Conservation (phyloP, 192 early-diverging fungal species). For the Linnemannia zychae region DNA sequence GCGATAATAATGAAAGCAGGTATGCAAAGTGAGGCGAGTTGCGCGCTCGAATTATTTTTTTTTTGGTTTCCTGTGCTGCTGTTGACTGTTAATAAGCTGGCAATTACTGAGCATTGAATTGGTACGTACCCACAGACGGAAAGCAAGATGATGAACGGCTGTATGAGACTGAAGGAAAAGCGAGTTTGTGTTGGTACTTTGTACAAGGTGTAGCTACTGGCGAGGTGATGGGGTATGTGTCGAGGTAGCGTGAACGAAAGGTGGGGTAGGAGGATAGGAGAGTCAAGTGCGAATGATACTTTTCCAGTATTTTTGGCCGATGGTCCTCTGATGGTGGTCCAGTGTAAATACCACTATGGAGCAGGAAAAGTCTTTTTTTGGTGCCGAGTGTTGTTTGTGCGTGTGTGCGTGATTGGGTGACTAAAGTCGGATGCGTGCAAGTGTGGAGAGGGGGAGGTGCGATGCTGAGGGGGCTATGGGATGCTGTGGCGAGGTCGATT, state of each 20-base stretch:
- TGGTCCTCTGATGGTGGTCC: not conserved
- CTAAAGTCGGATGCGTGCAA: not conserved
- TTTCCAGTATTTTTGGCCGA: not conserved
- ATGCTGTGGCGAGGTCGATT: not conserved
- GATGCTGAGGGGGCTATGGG: not conserved
- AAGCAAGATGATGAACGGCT: not conserved
- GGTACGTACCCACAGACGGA: slow-evolving; percentile 1
- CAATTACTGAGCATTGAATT: not conserved
- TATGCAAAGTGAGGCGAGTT: not conserved
- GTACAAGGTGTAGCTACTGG: not conserved
- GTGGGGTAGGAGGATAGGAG: not conserved
- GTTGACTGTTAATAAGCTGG: not conserved
- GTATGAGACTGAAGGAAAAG: not conserved
- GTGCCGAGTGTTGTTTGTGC: not conserved
- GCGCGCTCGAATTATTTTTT: too few species aligned
- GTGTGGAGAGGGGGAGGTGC: not conserved
- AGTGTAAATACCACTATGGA: not conserved
- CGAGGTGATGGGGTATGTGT: not conserved
- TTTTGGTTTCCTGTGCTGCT: not conserved
- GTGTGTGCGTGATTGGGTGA: too few species aligned
- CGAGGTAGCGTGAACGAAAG: not conserved
- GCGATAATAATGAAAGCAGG: not conserved
- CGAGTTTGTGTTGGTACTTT: not conserved
- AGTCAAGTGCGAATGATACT: not conserved
- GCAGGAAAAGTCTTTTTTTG: not conserved